phyloP scores from a whole-genome alignment of 2,329 filamentous ascomycete genomes.

The Sporothrix curviconia region DNA sequence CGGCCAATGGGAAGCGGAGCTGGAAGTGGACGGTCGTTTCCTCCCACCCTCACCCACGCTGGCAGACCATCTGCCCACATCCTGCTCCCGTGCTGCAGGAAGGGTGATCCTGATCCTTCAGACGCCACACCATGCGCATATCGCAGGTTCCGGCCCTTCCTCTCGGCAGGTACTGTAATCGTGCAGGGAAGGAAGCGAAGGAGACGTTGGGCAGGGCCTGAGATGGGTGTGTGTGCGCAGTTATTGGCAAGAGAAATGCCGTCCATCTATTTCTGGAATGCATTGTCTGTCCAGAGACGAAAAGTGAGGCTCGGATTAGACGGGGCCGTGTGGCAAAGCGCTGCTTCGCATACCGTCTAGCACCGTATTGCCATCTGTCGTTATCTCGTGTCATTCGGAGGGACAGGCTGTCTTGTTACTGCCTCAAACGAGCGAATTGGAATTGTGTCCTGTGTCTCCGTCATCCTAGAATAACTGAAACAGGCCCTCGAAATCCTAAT shows the following conservation, averaged over 20 bases:
- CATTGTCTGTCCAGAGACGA: not conserved
- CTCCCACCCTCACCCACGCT: no score
- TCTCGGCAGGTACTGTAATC: not conserved
- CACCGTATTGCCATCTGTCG: no score
- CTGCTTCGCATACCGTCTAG: no score
- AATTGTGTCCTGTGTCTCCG: not conserved
- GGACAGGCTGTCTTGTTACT: not conserved
- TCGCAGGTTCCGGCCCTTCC: not conserved
- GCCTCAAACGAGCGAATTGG: conserved; percentile 1
- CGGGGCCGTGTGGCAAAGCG: not conserved
- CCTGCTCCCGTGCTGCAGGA: not conserved
- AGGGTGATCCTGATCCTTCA: not conserved
- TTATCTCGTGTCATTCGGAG: not conserved
- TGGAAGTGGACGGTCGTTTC: not conserved
- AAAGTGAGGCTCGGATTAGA: not conserved
- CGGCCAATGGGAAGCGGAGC: not conserved
- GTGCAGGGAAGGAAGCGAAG: not conserved
- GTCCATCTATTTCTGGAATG: not conserved
- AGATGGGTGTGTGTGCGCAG: not conserved
- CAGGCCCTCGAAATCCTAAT: not conserved
- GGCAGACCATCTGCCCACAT: no score
- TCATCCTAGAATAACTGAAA: not conserved
- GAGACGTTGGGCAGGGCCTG: not conserved
- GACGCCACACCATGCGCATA: not conserved
- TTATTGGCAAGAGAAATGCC: not conserved